Evolutionary conservation across 768 basidiomycete genomes (phyloP).

Genomic region (Sarcodon sp.): DNA sequence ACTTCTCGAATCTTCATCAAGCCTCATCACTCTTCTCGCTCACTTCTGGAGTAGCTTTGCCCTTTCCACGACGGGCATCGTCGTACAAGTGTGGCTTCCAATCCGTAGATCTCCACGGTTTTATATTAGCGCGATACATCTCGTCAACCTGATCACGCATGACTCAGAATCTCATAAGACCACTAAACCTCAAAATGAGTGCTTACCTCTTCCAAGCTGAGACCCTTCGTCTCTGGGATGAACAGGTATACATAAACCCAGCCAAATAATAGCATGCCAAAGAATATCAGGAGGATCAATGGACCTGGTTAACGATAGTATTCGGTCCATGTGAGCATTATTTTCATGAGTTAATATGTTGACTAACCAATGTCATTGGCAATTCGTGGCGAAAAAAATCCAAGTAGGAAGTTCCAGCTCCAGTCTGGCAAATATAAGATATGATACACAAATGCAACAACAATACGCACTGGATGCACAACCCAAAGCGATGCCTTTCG

Average conservation of each 20-base stretch:
- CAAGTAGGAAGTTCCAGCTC: constrained; percentile 68
- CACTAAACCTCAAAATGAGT: not conserved
- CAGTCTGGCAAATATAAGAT: constrained; percentile 22
- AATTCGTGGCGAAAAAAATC: constrained; percentile 62
- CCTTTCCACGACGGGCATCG: no score
- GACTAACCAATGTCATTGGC: constrained; percentile 34
- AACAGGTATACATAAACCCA: constrained; percentile 63
- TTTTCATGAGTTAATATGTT: no score
- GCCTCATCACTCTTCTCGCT: no score
- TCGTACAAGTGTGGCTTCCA: constrained; percentile 25
- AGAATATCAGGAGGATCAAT: constrained; percentile 66
- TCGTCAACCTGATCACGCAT: constrained; percentile 43
- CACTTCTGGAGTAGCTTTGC: no score
- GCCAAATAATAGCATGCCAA: constrained; percentile 58
- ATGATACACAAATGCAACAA: not conserved
- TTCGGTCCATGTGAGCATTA: no score
- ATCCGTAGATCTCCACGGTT: constrained; percentile 48
- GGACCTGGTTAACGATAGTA: constrained; percentile 22
- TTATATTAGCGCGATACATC: constrained; percentile 52
- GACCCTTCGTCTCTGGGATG: constrained; percentile 74
- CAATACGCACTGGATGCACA: constrained; percentile 35
- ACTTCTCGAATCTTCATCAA: no score
- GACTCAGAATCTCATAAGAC: not conserved
- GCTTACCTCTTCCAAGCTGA: constrained; percentile 57
- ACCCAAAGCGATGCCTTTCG: constrained; percentile 70